These are phyloP conservation scores for Mediolabrus comicus DNA, from an alignment of 108 stramenopile species.

Conservation along the genomic window DNA sequence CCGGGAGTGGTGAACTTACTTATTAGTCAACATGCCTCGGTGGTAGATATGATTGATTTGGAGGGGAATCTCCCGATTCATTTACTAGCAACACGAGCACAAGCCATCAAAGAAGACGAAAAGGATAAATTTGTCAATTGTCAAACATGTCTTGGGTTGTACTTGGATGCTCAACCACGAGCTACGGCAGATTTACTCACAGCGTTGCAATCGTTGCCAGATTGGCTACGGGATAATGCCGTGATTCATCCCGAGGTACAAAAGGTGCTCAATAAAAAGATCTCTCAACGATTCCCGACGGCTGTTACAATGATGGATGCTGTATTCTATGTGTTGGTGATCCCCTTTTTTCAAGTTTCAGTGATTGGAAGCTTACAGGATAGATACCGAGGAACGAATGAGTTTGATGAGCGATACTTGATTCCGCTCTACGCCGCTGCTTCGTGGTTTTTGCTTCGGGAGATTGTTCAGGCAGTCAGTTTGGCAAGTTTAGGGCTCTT, in stretches of 20 bases:
- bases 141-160: conserved; percentile 60
- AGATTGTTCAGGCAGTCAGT: conserved; percentile 38
- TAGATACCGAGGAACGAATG: neutral
- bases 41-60: conserved; percentile 54
- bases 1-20: conserved; percentile 67
- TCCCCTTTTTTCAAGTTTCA: conserved; percentile 20
- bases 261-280: conserved; percentile 66
- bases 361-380: conserved; percentile 15
- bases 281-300: conserved; percentile 72
- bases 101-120: conserved; percentile 40
- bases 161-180: conserved; percentile 62
- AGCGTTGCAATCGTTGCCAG: conserved; percentile 68
- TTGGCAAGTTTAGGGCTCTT: conserved; percentile 24
- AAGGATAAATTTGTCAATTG: conserved; percentile 41
- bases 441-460: conserved; percentile 26
- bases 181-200: conserved; percentile 80
- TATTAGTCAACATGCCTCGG: conserved; percentile 45
- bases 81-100: conserved; percentile 62
- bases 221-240: conserved; percentile 61
- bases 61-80: conserved; percentile 59
- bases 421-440: conserved; percentile 18
- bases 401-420: neutral
- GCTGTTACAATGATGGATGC: conserved; percentile 58
- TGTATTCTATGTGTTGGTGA: conserved; percentile 26
- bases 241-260: conserved; percentile 67